phyloP scores from a whole-genome alignment of 331 rosid genomes.

The Cydonia oblonga region DNA sequence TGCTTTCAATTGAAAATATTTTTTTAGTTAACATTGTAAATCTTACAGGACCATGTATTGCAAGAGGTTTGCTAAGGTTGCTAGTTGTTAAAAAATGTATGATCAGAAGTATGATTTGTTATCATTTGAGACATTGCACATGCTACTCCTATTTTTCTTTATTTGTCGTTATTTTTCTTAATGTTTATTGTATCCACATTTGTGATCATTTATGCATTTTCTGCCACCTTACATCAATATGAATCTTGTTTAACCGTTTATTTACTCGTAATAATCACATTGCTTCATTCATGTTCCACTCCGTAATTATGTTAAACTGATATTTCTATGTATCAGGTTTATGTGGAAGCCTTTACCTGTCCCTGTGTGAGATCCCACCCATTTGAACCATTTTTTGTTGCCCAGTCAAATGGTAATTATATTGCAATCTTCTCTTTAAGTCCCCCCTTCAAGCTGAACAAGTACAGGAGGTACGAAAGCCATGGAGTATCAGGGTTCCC shows the following conservation, averaged over 20 bases:
- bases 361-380: conserved; percentile 76
- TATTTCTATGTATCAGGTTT: conserved; percentile 44
- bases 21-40: background rate
- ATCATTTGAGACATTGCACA: background rate
- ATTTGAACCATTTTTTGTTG: conserved; percentile 54
- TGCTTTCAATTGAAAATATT: background rate
- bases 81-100: background rate
- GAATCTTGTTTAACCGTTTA: background rate
- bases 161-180: background rate
- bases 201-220: background rate
- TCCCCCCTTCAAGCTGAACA: conserved; percentile 85
- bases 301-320: conserved; percentile 2
- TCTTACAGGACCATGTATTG: background rate
- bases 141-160: background rate
- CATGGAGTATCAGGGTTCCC: conserved; percentile 86
- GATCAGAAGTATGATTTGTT: background rate
- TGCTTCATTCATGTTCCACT: background rate
- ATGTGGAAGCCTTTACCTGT: conserved; percentile 84
- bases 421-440: conserved; percentile 55
- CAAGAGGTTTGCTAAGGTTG: background rate
- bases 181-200: background rate
- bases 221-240: background rate
- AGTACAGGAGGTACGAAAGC: conserved; percentile 61
- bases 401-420: conserved; percentile 81
- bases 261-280: background rate